phyloP scores from a whole-genome alignment of 2,329 filamentous ascomycete species.

The Fusarium sp. region DNA sequence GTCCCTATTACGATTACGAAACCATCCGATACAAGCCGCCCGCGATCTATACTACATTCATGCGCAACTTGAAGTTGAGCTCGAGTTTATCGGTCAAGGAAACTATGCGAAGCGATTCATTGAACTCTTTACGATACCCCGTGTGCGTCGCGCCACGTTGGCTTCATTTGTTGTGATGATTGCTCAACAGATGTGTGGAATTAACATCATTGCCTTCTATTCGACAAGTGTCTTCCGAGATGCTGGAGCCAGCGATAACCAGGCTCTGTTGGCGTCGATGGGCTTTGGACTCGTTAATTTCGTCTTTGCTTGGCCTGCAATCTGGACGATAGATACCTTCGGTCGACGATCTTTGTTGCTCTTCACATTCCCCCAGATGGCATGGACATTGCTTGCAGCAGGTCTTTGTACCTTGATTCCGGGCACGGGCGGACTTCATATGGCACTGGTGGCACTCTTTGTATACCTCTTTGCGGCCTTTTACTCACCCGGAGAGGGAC shows the following conservation, averaged over 20 bases:
- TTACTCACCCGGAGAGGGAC: conserved; percentile 68
- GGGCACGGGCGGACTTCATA: conserved; percentile 47
- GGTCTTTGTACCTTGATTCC: conserved; percentile 66
- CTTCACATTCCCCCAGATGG: conserved; percentile 58
- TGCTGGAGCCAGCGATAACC: conserved; percentile 65
- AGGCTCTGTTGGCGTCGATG: conserved; percentile 69
- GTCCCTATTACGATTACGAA: conserved; percentile 64
- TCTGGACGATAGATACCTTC: conserved; percentile 70
- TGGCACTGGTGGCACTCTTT: conserved; percentile 65
- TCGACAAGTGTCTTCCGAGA: conserved; percentile 71
- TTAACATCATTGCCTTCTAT: conserved; percentile 83
- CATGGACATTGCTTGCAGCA: conserved; percentile 55
- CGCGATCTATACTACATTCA: conserved; percentile 74
- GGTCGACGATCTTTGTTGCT: conserved; percentile 64
- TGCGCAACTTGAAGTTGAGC: conserved; percentile 72
- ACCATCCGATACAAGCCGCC: conserved; percentile 67
- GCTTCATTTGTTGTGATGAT: conserved; percentile 86
- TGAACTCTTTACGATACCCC: conserved; percentile 76
- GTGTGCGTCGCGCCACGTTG: conserved; percentile 76
- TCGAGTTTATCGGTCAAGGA: conserved; percentile 59
- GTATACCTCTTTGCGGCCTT: conserved; percentile 66
- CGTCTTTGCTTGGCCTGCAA: conserved; percentile 67
- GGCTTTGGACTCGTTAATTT: conserved; percentile 71
- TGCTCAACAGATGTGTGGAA: conserved; percentile 76
- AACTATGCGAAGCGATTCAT: conserved; percentile 72